Evolutionary conservation across 139 green algal species (phyloP).

Genomic region (Tetradesmus obliquus): DNA sequence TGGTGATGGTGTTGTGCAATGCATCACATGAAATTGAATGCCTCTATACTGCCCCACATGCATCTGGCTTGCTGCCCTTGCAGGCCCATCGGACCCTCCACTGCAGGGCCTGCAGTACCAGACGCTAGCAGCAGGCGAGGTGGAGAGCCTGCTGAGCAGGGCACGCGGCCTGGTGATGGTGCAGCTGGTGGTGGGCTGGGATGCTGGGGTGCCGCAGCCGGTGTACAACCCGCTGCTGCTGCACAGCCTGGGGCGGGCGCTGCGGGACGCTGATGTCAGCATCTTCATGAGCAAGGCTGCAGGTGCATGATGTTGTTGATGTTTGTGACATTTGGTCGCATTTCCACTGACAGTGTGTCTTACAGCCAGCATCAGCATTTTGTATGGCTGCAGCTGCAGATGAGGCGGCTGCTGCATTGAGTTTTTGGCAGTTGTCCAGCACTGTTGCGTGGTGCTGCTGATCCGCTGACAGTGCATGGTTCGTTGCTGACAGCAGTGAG

Average conservation of each 20-base stretch:
- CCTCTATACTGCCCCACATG: neutral
- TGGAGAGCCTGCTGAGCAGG: slow-evolving; percentile 57
- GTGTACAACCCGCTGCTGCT: slow-evolving; percentile 64
- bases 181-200: slow-evolving; percentile 61
- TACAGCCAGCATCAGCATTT: neutral
- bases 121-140: slow-evolving; percentile 60
- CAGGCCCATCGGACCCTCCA: slow-evolving; percentile 39
- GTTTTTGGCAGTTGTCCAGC: neutral
- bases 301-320: neutral
- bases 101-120: slow-evolving; percentile 40
- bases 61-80: neutral
- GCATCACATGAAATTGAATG: neutral
- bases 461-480: no score
- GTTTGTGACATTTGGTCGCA: neutral
- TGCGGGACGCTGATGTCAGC: slow-evolving; percentile 43
- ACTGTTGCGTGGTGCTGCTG: no score
- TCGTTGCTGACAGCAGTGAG: no score
- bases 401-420: neutral
- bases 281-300: slow-evolving; percentile 44
- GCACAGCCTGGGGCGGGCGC: slow-evolving; percentile 43
- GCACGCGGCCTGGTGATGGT: slow-evolving; percentile 59
- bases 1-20: neutral
- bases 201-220: slow-evolving; percentile 36
- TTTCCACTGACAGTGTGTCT: neutral
- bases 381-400: neutral